A percentile compares a stretch with the other conserved stretches of the same genome.
Evolutionary conservation across 2,329 filamentous ascomycete species (phyloP).

Genomic region (Rhexocercosporidium sp.): DNA sequence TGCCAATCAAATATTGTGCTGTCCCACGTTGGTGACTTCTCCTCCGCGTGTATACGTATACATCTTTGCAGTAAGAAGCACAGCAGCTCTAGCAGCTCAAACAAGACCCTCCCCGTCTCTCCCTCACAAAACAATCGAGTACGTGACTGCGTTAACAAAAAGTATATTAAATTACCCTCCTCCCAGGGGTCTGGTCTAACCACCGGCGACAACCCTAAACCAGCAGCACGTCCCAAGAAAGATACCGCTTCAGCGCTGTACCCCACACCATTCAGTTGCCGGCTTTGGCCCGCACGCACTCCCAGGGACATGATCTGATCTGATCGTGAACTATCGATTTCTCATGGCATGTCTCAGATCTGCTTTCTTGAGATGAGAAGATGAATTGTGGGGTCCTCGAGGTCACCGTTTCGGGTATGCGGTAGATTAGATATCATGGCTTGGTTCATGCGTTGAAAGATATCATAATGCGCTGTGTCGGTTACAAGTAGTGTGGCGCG

Average conservation of each 20-base stretch:
- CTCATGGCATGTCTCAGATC: background rate
- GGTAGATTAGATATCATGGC: background rate
- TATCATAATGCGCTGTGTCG: too few species aligned
- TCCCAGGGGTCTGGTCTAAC: background rate
- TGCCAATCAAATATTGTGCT: background rate
- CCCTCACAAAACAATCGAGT: background rate
- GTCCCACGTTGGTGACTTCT: background rate
- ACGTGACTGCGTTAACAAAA: background rate
- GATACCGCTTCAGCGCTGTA: too few species aligned
- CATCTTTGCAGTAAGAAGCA: too few species aligned
- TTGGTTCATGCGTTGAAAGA: background rate
- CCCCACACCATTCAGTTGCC: background rate
- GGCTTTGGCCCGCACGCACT: background rate
- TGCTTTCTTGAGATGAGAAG: too few species aligned
- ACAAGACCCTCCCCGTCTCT: background rate
- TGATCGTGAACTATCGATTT: slow-evolving; percentile 3
- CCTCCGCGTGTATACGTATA: too few species aligned
- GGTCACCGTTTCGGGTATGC: too few species aligned
- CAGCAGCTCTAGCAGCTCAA: too few species aligned
- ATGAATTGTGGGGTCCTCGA: too few species aligned
- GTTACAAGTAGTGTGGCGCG: too few species aligned
- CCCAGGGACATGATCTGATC: too few species aligned
- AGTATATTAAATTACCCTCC: background rate
- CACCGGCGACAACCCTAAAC: background rate
- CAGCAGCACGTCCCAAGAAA: background rate